phyloP scores from a whole-genome alignment of 2,329 filamentous ascomycete genomes.

The Myriosclerotinia curreyana region DNA sequence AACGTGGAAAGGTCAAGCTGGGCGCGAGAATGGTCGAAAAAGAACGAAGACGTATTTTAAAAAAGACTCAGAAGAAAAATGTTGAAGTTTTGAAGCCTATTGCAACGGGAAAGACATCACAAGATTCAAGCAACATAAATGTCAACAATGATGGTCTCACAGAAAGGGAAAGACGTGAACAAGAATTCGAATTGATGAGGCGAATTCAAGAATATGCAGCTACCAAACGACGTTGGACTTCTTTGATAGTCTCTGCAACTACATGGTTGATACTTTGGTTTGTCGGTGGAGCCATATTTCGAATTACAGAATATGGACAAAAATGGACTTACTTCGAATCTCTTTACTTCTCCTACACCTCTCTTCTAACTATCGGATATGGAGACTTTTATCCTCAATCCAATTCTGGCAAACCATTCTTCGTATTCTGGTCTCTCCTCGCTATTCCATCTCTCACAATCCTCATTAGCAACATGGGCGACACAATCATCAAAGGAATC shows the following conservation, averaged over 20 bases:
- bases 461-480: constrained; percentile 76
- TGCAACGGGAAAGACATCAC: constrained; percentile 13
- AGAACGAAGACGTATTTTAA: constrained; percentile 50
- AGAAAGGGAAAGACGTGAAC: constrained; percentile 60
- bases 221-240: constrained; percentile 68
- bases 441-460: constrained; percentile 87
- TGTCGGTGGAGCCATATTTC: constrained; percentile 72
- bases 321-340: constrained; percentile 73
- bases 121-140: not conserved
- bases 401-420: constrained; percentile 78
- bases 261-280: constrained; percentile 77
- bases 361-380: constrained; percentile 82
- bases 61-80: constrained; percentile 47
- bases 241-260: constrained; percentile 63
- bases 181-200: constrained; percentile 78
- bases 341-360: constrained; percentile 83
- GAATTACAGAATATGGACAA: constrained; percentile 50
- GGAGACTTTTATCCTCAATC: constrained; percentile 76
- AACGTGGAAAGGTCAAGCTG: constrained; percentile 54
- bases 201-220: constrained; percentile 67
- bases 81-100: constrained; percentile 50
- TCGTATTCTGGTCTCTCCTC: constrained; percentile 88
- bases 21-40: constrained; percentile 59
- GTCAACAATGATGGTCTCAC: constrained; percentile 28
- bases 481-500: constrained; percentile 70